Conservation (phyloP, 176 grass and related monocot genomes). For the maize (Zea mays) region DNA sequence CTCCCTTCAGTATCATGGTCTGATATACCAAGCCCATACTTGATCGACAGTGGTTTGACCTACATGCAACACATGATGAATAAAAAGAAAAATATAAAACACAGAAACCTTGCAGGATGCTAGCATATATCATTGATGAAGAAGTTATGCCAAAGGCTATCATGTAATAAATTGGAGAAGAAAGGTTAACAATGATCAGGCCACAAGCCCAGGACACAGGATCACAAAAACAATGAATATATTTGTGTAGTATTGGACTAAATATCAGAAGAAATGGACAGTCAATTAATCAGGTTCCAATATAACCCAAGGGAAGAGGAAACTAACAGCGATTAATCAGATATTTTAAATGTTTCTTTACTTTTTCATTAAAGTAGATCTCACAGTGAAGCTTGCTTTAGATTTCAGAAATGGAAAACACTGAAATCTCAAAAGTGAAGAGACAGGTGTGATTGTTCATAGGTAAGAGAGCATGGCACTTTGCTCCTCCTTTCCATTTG, state of each 20-base stretch:
- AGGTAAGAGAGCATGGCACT: background rate
- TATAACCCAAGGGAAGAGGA: conserved; percentile 17
- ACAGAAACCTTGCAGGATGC: conserved; percentile 1
- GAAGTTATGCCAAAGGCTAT: conserved; percentile 7
- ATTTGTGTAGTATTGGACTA: background rate
- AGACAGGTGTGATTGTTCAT: conserved; percentile 16
- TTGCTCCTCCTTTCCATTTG: conserved; percentile 14
- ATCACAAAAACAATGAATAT: conserved; percentile 19
- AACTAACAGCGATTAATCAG: conserved; percentile 3
- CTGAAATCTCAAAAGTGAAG: background rate
- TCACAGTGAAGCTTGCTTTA: background rate
- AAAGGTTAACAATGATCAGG: background rate
- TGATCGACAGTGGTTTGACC: conserved; percentile 74
- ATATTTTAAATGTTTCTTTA: background rate
- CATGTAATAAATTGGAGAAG: conserved; percentile 1
- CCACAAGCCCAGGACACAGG: background rate
- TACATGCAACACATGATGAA: conserved; percentile 22
- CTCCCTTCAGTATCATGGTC: conserved; percentile 82
- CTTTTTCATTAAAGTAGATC: conserved; percentile 3
- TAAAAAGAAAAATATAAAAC: conserved; percentile 19
- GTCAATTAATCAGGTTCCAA: conserved; percentile 17
- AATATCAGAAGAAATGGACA: background rate
- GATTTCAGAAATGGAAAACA: conserved; percentile 6
- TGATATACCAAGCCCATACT: conserved; percentile 68
- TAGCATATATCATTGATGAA: conserved; percentile 1